Percentiles rank a stretch among this genome's conserved stretches.
Evolutionary conservation across 169 alveolate species (phyloP).

Genomic region (Sarcocystis neurona): DNA sequence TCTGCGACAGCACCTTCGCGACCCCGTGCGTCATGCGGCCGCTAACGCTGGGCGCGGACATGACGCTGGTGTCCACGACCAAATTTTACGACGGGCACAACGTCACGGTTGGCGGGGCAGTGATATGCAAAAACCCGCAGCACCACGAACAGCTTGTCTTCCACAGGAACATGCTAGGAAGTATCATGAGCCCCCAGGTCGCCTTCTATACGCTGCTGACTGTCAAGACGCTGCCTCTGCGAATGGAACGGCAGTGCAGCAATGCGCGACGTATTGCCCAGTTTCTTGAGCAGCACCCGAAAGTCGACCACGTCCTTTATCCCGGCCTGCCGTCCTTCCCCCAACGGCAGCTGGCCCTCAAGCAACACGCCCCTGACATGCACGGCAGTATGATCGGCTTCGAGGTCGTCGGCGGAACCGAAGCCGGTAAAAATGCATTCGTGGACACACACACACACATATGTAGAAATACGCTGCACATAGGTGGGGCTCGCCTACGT

Average conservation of each 20-base stretch:
- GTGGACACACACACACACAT: no score
- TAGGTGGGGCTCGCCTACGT: no score
- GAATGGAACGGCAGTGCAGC: slow-evolving; percentile 69
- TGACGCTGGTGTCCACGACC: slow-evolving; percentile 72
- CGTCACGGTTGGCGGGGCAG: slow-evolving; percentile 74
- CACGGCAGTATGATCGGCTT: slow-evolving; percentile 78
- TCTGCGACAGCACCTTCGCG: slow-evolving; percentile 77
- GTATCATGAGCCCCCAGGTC: slow-evolving; percentile 72
- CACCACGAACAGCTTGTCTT: slow-evolving; percentile 63
- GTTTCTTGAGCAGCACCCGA: slow-evolving; percentile 67
- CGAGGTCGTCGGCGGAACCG: slow-evolving; percentile 66
- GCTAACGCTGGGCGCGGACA: slow-evolving; percentile 70
- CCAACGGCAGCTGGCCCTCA: slow-evolving; percentile 73
- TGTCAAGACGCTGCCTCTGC: slow-evolving; percentile 67
- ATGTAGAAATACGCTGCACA: no score
- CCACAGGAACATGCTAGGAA: slow-evolving; percentile 74
- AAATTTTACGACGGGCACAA: slow-evolving; percentile 78
- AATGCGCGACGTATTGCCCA: slow-evolving; percentile 72
- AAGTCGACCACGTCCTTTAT: slow-evolving; percentile 61
- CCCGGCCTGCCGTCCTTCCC: slow-evolving; percentile 76
- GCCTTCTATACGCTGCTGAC: slow-evolving; percentile 72
- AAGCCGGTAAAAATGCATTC: slow-evolving; percentile 37
- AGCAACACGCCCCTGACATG: slow-evolving; percentile 69
- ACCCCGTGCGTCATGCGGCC: slow-evolving; percentile 73
- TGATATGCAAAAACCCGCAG: slow-evolving; percentile 59